Evolutionary conservation across 2,329 filamentous ascomycete genomes (phyloP).

Genomic region (Raffaelea ambrosiae): DNA sequence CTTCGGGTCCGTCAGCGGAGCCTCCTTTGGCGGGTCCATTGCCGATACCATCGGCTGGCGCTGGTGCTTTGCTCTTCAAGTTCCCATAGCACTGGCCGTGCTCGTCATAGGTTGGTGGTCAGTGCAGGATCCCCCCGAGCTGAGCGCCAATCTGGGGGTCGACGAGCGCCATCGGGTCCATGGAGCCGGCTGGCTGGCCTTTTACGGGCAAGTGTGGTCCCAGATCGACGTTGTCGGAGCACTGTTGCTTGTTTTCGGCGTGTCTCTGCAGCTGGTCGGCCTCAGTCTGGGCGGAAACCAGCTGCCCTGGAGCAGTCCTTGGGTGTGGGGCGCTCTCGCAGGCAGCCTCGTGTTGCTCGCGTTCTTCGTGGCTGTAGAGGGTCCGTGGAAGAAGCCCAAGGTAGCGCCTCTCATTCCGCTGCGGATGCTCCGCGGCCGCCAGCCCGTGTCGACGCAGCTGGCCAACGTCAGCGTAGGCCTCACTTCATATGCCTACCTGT

Average conservation of each 20-base stretch:
- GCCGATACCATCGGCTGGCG: constrained; percentile 60
- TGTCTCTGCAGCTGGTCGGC: constrained; percentile 48
- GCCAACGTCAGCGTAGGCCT: constrained; percentile 54
- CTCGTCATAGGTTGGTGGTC: constrained; percentile 19
- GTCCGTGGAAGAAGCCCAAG: constrained; percentile 25
- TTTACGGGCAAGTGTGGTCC: constrained; percentile 34
- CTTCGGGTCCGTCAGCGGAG: constrained; percentile 58
- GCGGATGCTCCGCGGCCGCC: constrained; percentile 45
- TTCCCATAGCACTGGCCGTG: constrained; percentile 49
- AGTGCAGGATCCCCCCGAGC: background rate
- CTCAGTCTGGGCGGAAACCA: constrained; percentile 49
- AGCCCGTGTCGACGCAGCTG: constrained; percentile 46
- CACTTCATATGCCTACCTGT: constrained; percentile 56
- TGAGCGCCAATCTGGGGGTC: background rate
- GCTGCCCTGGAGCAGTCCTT: constrained; percentile 40
- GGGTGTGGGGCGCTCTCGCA: constrained; percentile 36
- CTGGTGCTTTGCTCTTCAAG: constrained; percentile 56
- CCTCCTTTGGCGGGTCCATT: constrained; percentile 60
- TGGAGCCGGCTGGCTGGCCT: too few species aligned
- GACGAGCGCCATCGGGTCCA: too few species aligned
- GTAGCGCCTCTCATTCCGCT: constrained; percentile 48
- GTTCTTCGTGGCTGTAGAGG: constrained; percentile 39
- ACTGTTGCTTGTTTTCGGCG: constrained; percentile 45
- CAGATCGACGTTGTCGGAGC: constrained; percentile 52
- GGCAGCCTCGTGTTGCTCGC: constrained; percentile 33